A percentile compares a stretch with the other conserved stretches of the same genome.
phyloP scores from a whole-genome alignment of 108 stramenopile genomes.

The Nitzschia putrida region DNA sequence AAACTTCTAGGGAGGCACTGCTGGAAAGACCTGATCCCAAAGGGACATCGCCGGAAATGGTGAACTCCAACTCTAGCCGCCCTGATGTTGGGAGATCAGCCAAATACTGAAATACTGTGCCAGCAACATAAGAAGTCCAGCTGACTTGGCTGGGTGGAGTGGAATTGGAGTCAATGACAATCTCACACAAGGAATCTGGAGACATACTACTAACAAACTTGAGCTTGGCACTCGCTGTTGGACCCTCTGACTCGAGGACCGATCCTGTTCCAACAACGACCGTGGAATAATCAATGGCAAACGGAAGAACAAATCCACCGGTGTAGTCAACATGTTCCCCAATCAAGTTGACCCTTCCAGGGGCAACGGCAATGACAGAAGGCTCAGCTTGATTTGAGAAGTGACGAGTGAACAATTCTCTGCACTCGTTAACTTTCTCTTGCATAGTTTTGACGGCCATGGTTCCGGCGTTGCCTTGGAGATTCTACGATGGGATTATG shows the following conservation, averaged over 20 bases:
- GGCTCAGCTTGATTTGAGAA: not conserved
- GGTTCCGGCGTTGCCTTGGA: too few relatives aligned
- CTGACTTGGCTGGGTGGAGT: constrained; percentile 52
- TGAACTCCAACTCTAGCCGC: constrained; percentile 56
- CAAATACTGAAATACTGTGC: constrained; percentile 87
- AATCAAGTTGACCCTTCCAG: constrained; percentile 87
- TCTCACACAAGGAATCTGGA: constrained; percentile 37
- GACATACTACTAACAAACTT: constrained; percentile 57
- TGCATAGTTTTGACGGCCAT: not conserved
- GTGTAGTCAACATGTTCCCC: constrained; percentile 98
- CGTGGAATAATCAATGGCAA: constrained; percentile 85
- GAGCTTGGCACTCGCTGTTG: constrained; percentile 12
- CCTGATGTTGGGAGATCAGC: constrained; percentile 51
- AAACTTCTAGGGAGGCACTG: constrained; percentile 77
- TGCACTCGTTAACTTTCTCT: not conserved
- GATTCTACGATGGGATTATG: too few relatives aligned
- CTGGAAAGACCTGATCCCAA: constrained; percentile 84
- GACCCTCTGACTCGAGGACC: not conserved
- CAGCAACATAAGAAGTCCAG: constrained; percentile 92
- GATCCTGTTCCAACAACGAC: constrained; percentile 68
- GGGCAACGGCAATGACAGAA: constrained; percentile 52
- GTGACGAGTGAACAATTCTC: not conserved
- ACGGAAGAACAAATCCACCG: constrained; percentile 91
- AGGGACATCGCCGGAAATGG: constrained; percentile 86
- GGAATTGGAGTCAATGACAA: constrained; percentile 45